Evolutionary conservation across 139 green algal species (phyloP), one percentile per base, ranked within the genome.

Genomic region (Chlorella sp.): DNA sequence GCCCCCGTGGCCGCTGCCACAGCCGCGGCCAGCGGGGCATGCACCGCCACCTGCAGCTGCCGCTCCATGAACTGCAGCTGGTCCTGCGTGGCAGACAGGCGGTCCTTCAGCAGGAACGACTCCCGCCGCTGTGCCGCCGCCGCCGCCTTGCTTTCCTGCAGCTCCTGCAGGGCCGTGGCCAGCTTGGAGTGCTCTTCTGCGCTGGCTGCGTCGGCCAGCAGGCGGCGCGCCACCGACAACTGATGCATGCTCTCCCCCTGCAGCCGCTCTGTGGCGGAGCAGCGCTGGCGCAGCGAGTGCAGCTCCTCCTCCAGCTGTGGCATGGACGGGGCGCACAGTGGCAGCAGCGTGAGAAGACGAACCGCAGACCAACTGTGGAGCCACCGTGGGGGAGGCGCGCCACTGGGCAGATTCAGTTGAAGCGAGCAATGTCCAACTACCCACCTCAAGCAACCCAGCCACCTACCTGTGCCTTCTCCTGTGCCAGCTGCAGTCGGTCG

Each of bases 171-270:
- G 20, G 83, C 82, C 34, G 76, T 74, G 28, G 81, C 85, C 28
- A 85, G 73, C 58, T 77, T 78, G 34, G 44, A 58, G 19, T 60
- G 65, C 22, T 82, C 83, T 9, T 81, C 83, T 3, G 34, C 83
- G 3, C 48, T 82, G 56, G 86, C 38, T 28, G 76, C 82, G 36
- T 87, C 88, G 20, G 70, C 72, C 70, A 92, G 84, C 75, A 90
- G 82, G 41, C 88, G 85, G n/a, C 84, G 87, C 32, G 88, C 83
- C 48, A 87, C 72, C 5, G 81, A 73, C 46, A 89, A 81, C 76
- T 92, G 83, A 14, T 84, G 86, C 48, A 90, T 79, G 20, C 75
- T 69, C 54, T 90, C 84, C 43, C 88, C 72, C 8, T 86, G 65
- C 62, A 89, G 62, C 34, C 68, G 72, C 46, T 92, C 79, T 0